A percentile compares a stretch with the other conserved stretches of the same genome.
Evolutionary conservation across 306 rosid genomes (phyloP).

Genomic region (Oemleria cerasiformis): DNA sequence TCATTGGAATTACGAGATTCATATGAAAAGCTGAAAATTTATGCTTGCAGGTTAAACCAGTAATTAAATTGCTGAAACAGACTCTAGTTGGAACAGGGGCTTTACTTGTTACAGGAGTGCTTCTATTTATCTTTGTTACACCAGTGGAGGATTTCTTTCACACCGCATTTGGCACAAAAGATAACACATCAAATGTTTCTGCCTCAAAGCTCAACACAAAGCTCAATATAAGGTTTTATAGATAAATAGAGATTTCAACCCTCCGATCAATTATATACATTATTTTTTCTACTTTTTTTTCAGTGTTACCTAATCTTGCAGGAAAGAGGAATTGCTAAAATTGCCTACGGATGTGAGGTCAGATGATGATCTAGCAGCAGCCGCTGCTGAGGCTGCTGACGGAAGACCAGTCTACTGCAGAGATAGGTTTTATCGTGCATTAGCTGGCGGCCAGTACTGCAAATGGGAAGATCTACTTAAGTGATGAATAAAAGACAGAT

Average conservation of each 20-base stretch:
- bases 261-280: background rate
- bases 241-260: conserved; percentile 19
- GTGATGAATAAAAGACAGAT: conserved; percentile 31
- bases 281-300: conserved; percentile 9
- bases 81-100: conserved; percentile 91
- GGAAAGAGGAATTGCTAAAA: conserved; percentile 88
- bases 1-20: conserved; percentile 6
- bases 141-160: conserved; percentile 71
- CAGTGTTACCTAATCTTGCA: conserved; percentile 31
- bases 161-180: conserved; percentile 46
- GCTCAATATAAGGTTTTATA: conserved; percentile 58
- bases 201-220: conserved; percentile 56
- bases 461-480: conserved; percentile 86
- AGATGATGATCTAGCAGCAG: conserved; percentile 91
- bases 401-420: conserved; percentile 98
- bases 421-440: conserved; percentile 88
- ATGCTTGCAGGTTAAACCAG: conserved; percentile 83
- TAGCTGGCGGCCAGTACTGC: conserved; percentile 99
- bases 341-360: conserved; percentile 72
- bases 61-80: conserved; percentile 80
- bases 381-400: conserved; percentile 97
- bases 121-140: conserved; percentile 75
- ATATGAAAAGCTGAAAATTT: conserved; percentile 9
- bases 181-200: conserved; percentile 36
- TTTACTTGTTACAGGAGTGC: conserved; percentile 78